A percentile compares a stretch with the other conserved stretches of the same genome.
Evolutionary conservation across 108 stramenopile genomes (phyloP).

Genomic region (Bacterosira constricta): DNA sequence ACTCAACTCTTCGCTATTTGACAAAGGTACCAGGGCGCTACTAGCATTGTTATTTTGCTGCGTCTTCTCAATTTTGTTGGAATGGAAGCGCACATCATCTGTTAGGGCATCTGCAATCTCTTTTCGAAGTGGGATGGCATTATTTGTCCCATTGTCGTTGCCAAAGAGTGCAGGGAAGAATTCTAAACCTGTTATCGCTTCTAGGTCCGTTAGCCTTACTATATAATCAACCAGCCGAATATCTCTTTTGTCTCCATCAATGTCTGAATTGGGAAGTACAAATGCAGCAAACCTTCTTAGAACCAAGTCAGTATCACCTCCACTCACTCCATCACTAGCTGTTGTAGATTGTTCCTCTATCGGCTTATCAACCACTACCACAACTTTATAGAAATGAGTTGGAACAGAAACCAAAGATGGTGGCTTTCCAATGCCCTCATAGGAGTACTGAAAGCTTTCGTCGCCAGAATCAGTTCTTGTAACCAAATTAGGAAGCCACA

Average conservation of each 20-base stretch:
- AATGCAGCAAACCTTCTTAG: slow-evolving; percentile 71
- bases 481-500: slow-evolving; percentile 70
- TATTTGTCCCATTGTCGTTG: slow-evolving; percentile 3
- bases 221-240: slow-evolving; percentile 58
- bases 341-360: neutral
- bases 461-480: neutral
- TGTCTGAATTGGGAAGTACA: slow-evolving; percentile 73
- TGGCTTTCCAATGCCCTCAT: slow-evolving; percentile 65
- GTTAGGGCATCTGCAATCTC: slow-evolving; percentile 49
- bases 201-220: slow-evolving; percentile 83
- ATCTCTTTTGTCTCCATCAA: slow-evolving; percentile 6
- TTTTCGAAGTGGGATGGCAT: slow-evolving; percentile 25
- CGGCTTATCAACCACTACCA: slow-evolving; percentile 45
- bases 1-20: slow-evolving; percentile 2
- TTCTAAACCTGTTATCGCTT: slow-evolving; percentile 75
- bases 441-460: slow-evolving; percentile 55
- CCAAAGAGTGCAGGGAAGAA: slow-evolving; percentile 66
- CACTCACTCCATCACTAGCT: neutral
- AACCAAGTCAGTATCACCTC: neutral
- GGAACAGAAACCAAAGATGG: slow-evolving; percentile 79
- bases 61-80: neutral
- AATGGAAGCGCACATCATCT: slow-evolving; percentile 26
- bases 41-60: neutral
- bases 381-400: slow-evolving; percentile 87
- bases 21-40: slow-evolving; percentile 17